A percentile compares a stretch with the other conserved stretches of the same genome.
phyloP scores from a whole-genome alignment of 192 early-diverging fungal genomes.

The Diversispora epigaea region DNA sequence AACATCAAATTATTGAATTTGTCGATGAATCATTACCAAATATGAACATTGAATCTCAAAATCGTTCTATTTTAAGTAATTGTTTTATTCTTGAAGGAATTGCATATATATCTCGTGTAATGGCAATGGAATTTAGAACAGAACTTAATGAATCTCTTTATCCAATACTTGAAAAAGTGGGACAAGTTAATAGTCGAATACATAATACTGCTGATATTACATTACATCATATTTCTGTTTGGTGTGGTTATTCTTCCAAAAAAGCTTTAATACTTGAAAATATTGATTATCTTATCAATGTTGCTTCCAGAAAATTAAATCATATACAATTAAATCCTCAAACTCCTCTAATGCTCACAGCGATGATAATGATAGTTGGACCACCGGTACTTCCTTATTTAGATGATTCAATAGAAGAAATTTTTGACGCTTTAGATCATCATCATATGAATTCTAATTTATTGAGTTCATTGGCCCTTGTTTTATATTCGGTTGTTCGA shows the following conservation, averaged over 20 bases:
- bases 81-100: constrained; percentile 22
- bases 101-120: constrained; percentile 15
- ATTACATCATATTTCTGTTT: constrained; percentile 35
- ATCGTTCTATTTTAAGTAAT: constrained; percentile 5
- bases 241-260: constrained; percentile 35
- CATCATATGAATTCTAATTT: constrained; percentile 50
- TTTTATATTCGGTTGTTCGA: constrained; percentile 27
- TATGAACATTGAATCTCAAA: constrained; percentile 8
- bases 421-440: constrained; percentile 56
- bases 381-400: constrained; percentile 43
- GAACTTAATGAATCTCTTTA: constrained; percentile 43
- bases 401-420: constrained; percentile 55
- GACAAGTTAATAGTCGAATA: constrained; percentile 34
- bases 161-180: constrained; percentile 41
- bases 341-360: constrained; percentile 52
- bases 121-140: constrained; percentile 28
- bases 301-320: constrained; percentile 31
- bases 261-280: constrained; percentile 40
- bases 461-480: constrained; percentile 40
- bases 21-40: not conserved
- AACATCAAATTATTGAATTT: not conserved
- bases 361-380: constrained; percentile 51
- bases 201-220: constrained; percentile 41
- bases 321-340: constrained; percentile 42
- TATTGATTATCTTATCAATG: constrained; percentile 49